Evolutionary conservation across 495 filamentous ascomycete genomes (phyloP), one percentile per base, ranked within the genome.

Genomic region (Penicillium pulvis): DNA sequence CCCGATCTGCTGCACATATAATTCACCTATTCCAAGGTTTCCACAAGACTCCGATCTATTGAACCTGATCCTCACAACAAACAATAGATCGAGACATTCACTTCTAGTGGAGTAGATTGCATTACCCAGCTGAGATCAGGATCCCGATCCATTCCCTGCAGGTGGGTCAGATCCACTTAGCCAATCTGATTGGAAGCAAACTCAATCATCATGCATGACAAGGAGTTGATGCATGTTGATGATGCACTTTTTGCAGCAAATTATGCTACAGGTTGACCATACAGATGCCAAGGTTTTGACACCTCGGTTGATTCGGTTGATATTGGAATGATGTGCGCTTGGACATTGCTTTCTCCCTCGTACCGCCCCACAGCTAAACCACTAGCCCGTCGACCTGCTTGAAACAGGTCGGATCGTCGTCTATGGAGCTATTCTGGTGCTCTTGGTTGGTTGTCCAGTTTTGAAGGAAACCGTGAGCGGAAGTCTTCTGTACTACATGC

Each of bases 331-430:
- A n/a, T 23, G 35, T 20, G 11, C 17, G 50, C 45, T 35, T 47
- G 36, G 45, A 8, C 53, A 28, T 46, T 23, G 41, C n/a, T 31
- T 11, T 4, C 47, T 42, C 53, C 43, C 53, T 44, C 53, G 53
- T 47, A 46, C 33, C 23, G 43, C 30, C 33, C 42, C 28, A 55
- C 53, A 31, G 28, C 36, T 11, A 46, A 23, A 14, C 14, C 17
- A 55, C 53, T 55, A 55, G 53, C 42, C 43, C 43, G 52, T 28
- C 28, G 14, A 16, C 19, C 53, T 35, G 16, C 53, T 55, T 2
- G 45, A 47, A 41, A 47, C 19, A 46, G 53, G 43, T 23, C 17
- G 28, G 53, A 55, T 55, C 43, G 41, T 55, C 53, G 23, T 28
- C 43, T 55, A 46, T 23, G 43, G 28, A 36, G 42, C 36, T 39